Evolutionary conservation across 2,329 filamentous ascomycete genomes (phyloP).

Genomic region (Apiospora kogelbergensis): DNA sequence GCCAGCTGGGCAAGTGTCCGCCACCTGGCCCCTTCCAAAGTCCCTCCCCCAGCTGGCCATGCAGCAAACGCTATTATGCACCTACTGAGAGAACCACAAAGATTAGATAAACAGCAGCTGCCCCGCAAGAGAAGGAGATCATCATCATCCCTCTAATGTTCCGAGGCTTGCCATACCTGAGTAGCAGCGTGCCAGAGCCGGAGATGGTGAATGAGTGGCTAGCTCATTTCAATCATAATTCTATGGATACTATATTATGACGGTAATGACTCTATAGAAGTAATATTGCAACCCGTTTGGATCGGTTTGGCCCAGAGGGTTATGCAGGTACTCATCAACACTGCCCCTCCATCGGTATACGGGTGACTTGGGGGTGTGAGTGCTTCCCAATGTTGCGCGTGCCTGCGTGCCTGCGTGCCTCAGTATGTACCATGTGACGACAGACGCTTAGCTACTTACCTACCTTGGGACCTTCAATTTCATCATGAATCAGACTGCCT

Average conservation of each 20-base stretch:
- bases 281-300: neutral
- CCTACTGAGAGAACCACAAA: neutral
- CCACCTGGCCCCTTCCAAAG: neutral
- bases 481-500: constrained; percentile 4
- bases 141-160: neutral
- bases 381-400: neutral
- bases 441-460: neutral
- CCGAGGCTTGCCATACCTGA: neutral
- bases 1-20: neutral
- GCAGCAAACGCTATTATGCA: neutral
- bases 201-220: neutral
- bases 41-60: neutral
- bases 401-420: neutral
- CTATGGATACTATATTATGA: neutral
- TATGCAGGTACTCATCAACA: neutral
- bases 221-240: neutral
- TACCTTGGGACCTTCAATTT: neutral
- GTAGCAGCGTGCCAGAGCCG: neutral
- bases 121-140: neutral
- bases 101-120: neutral
- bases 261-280: neutral
- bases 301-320: neutral
- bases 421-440: constrained; percentile 3
- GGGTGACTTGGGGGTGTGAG: neutral
- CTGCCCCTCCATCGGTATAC: neutral